Base-by-base conservation (phyloP, 352 stramenopile species). In the Plasmopara viticola region DNA sequence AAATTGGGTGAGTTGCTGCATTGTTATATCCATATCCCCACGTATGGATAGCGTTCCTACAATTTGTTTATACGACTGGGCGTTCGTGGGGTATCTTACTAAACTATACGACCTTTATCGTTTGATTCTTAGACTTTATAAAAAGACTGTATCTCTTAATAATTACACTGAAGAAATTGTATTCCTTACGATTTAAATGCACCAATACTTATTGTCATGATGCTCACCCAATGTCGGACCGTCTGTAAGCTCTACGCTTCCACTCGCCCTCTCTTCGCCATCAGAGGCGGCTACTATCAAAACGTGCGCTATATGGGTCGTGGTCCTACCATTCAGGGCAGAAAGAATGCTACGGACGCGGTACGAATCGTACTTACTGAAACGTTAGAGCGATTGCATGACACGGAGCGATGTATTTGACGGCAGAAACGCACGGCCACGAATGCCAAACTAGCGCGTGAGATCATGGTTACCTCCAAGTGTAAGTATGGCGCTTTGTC, bases 391-490 rank as follows among this genome's bases (percentile, higher is more conserved):
- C 29, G 14, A 9, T 12, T 40, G 44, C 41, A 9, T 13, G 17
- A 34, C 28, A 31, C 6, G 12, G 31, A 5, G 1, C 9, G 14
- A 33, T 42, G 44, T 40, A n/a, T 52, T 33, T 9, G 3, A 35
- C 35, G 35, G n/a, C 50, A 91, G 81, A 91, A 91, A 76, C 68
- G 72, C 39, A 87, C 81, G 28, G 64, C 78, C 6, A 86, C 84
- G 50, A 87, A 89, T 53, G 74, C 70, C 45, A 89, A 88, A 60
- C 70, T 91, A 17, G 74, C 76, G 25, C 72, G 73, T 13, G 81
- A 91, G 52, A 69, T 91, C 44, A 70, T 70, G 70, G 70, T 91
- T 44, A 71, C 86, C 43, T 89, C 81, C 50, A 91, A 87, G 62
- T 61, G 77, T 84, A 56, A 42, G 60, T 6, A 28, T 10, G 29